Evolutionary conservation across 148 eudicot genomes (phyloP).

Genomic region (Diospyros kaki): DNA sequence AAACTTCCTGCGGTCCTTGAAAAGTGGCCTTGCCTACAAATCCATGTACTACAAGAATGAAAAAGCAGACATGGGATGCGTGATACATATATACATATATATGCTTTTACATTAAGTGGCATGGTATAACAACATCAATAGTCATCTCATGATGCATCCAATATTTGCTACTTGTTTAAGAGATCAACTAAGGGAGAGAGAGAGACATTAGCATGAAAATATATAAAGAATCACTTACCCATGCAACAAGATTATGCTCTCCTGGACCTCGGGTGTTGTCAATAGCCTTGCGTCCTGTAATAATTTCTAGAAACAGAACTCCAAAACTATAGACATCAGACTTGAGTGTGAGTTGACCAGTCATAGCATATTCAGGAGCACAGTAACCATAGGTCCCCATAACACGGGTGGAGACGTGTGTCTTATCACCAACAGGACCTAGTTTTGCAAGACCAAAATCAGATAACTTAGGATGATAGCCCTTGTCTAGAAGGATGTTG

Average conservation of each 20-base stretch:
- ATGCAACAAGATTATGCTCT: constrained; percentile 92
- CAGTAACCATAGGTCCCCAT: constrained; percentile 96
- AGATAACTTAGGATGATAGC: constrained; percentile 74
- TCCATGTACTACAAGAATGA: background rate
- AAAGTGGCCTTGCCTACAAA: constrained; percentile 83
- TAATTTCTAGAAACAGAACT: constrained; percentile 81
- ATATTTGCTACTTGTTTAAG: no score
- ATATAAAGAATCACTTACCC: constrained; percentile 44
- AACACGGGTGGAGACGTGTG: constrained; percentile 88
- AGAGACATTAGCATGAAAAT: background rate
- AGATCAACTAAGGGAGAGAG: no score
- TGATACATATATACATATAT: background rate
- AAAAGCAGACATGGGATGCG: background rate
- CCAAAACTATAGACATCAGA: constrained; percentile 92
- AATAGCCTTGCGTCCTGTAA: constrained; percentile 86
- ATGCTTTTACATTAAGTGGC: no score
- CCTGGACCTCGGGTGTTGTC: constrained; percentile 68
- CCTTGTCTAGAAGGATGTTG: constrained; percentile 86
- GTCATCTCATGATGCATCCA: no score
- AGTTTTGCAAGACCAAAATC: constrained; percentile 89
- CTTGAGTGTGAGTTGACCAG: constrained; percentile 86
- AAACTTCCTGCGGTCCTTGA: constrained; percentile 83
- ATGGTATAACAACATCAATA: no score
- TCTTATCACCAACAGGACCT: constrained; percentile 92
- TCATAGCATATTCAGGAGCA: constrained; percentile 96